phyloP scores from a whole-genome alignment of 495 filamentous ascomycete species.

The Aspergillus cristatus region DNA sequence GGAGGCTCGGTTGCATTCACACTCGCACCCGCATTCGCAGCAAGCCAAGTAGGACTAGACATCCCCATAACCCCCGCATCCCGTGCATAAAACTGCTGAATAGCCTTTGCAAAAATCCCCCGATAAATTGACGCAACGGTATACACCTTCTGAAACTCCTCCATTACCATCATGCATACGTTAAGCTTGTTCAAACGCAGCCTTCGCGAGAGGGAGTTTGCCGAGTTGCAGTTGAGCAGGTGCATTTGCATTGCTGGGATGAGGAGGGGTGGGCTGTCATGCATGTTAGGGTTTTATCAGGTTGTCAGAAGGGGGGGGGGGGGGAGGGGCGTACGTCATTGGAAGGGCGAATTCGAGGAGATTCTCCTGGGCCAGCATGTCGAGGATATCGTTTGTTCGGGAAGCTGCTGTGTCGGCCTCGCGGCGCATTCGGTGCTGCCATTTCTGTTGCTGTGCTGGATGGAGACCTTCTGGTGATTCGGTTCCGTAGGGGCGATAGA shows the following conservation, averaged over 20 bases:
- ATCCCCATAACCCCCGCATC: constrained; percentile 3
- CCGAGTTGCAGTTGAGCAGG: constrained; percentile 25
- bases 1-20: too few relatives aligned
- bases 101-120: constrained; percentile 22
- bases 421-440: constrained; percentile 11
- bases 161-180: constrained; percentile 32
- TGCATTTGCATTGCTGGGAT: constrained; percentile 35
- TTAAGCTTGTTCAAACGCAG: constrained; percentile 31
- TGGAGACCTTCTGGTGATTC: constrained; percentile 8
- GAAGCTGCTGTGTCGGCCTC: constrained; percentile 22
- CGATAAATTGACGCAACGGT: constrained; percentile 24
- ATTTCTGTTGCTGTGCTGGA: constrained; percentile 5
- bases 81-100: constrained; percentile 19
- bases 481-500: constrained; percentile 21
- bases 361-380: constrained; percentile 21
- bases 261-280: constrained; percentile 23
- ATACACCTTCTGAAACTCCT: constrained; percentile 29
- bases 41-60: background rate
- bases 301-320: background rate
- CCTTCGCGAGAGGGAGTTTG: constrained; percentile 19
- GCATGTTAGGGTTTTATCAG: constrained; percentile 1
- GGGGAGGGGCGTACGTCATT: constrained; percentile 23
- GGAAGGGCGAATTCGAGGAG: constrained; percentile 19
- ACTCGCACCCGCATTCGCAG: background rate
- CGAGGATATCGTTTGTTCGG: constrained; percentile 23